Percentiles rank a stretch among this genome's conserved stretches.
These are phyloP conservation scores for Mycosarcoma maydis DNA, from an alignment of 1,284 basidiomycete genomes.

Conservation along the genomic window DNA sequence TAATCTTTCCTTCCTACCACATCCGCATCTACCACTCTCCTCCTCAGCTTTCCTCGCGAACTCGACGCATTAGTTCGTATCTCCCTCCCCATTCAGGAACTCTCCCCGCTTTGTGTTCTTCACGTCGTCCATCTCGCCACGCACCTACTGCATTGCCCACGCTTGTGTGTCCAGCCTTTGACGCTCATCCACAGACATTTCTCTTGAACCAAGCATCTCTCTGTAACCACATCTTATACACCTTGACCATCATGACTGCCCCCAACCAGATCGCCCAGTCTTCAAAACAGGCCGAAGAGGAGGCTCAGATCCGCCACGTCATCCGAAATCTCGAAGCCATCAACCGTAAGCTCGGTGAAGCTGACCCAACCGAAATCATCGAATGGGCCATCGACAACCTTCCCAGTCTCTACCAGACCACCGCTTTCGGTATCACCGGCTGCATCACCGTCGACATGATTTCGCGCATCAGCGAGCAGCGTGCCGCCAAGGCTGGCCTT, in stretches of 20 bases:
- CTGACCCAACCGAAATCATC: conserved; percentile 61
- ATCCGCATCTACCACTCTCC: no score
- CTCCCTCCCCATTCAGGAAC: no score
- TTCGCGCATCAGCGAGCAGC: conserved; percentile 54
- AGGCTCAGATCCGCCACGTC: conserved; percentile 44
- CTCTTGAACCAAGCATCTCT: not conserved
- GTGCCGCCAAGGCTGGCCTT: conserved; percentile 41
- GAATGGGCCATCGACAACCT: conserved; percentile 66
- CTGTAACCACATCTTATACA: not conserved
- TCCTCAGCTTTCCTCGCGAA: no score
- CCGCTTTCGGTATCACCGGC: conserved; percentile 65
- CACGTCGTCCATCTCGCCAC: no score
- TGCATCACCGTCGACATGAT: conserved; percentile 66
- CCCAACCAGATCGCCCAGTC: conserved; percentile 37
- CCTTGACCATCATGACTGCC: conserved; percentile 17
- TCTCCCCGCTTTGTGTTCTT: no score
- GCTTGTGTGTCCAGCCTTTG: no score
- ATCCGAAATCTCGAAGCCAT: conserved; percentile 56
- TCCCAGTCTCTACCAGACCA: conserved; percentile 65
- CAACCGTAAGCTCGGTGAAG: conserved; percentile 61
- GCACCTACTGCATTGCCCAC: no score
- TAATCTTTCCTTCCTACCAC: no score
- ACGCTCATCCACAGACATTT: no score
- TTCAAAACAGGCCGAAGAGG: conserved; percentile 41
- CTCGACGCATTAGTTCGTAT: no score